Base-by-base conservation (phyloP, 1,284 basidiomycete species). In the Cutaneotrichosporon cavernicola region DNA sequence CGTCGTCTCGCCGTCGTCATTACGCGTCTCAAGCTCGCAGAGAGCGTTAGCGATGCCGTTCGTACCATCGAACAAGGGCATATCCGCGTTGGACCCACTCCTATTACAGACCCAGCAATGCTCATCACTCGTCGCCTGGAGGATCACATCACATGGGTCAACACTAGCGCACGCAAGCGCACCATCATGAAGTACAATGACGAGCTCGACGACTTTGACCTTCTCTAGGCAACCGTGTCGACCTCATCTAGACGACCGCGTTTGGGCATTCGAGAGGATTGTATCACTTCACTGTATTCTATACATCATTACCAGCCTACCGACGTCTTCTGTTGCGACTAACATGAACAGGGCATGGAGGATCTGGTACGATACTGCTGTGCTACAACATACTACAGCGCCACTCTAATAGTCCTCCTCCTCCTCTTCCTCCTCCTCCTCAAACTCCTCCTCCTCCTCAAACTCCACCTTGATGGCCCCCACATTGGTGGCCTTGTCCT, bases 71-170 rank as follows among this genome's bases (percentile, higher is more conserved):
- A 99, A 80, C 96, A 99, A 80, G 97, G 97, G 0, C 96, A 99
- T 80, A 89, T 99, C 69, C 89, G 97, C 38, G 94, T 99, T 14
- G 97, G 97, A 7, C 93, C 97, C 31, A 92, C 97, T 73, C 91
- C 92, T 0, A 89, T 99, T 73, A 96, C 91, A 0, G 97, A 99
- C 79, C 97, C 97, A 2, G 97, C 96, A 1, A 98, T 90, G 82
- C 85, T 99, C 64, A 94, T 99, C 68, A 97, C 95, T 30, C 85
- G 94, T 86, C 92, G 94, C 72, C 95, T 97, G 92, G 95, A 99
- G 78, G 97, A 99, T 84, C 99, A 97, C 81, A 93, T 99, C 56
- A 98, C 97, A 22, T 99, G 97, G 97, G 94, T 99, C 18, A 95
- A 99, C 80, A 95, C 93, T 30, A 94, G 90, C 70, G 97, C 96